Percentiles rank a stretch among this genome's conserved stretches.
Conservation (phyloP, 257 asterid genomes). For the Verbena officinalis region DNA sequence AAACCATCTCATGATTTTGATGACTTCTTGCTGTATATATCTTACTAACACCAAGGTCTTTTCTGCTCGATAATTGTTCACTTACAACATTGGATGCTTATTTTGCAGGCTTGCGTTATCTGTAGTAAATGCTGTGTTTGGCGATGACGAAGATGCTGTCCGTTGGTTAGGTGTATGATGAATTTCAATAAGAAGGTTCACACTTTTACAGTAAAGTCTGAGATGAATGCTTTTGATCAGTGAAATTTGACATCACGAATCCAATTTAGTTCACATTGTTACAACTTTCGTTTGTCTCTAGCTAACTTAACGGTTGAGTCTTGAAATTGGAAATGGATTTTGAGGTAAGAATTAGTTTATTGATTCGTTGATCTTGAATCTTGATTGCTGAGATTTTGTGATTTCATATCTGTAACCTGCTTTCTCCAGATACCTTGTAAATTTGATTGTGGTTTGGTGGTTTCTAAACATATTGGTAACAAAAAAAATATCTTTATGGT, state of each 20-base stretch:
- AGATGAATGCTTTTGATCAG: constrained; percentile 11
- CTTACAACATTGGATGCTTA: background rate
- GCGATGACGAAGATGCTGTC: constrained; percentile 66
- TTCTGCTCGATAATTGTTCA: too few species aligned
- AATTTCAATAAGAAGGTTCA: constrained; percentile 13
- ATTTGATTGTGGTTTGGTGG: constrained; percentile 21
- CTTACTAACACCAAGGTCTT: too few species aligned
- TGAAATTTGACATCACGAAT: background rate
- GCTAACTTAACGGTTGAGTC: constrained; percentile 4
- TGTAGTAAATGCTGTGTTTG: constrained; percentile 56
- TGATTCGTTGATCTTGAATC: constrained; percentile 5
- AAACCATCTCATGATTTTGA: too few species aligned
- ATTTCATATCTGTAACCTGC: background rate
- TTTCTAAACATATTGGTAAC: constrained; percentile 5
- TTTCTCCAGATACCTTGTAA: constrained; percentile 16
- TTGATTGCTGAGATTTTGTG: background rate
- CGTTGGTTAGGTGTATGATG: constrained; percentile 41
- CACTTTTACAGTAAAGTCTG: constrained; percentile 9
- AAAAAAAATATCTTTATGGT: too few species aligned
- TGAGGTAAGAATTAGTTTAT: constrained; percentile 4
- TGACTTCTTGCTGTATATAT: too few species aligned
- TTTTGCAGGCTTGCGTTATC: constrained; percentile 70
- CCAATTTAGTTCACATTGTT: constrained; percentile 16
- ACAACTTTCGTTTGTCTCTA: constrained; percentile 13
- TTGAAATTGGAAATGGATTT: background rate